These are phyloP conservation scores for Butyriboletus loyo DNA, from an alignment of 768 basidiomycete genomes.

Conservation along the genomic window DNA sequence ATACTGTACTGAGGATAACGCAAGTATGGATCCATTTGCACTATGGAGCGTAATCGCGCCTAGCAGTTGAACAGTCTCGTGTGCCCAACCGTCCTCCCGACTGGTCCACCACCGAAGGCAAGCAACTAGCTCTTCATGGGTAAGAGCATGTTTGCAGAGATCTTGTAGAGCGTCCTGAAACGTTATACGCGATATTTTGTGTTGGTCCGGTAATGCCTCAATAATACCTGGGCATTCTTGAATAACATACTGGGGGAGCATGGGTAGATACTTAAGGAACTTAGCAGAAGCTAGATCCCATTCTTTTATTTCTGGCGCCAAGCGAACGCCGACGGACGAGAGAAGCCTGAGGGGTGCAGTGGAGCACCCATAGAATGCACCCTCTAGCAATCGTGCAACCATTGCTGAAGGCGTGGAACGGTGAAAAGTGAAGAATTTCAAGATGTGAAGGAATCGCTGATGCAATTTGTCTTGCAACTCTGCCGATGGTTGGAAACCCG, in stretches of 20 bases:
- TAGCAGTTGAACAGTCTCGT: too few species aligned
- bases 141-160: not conserved
- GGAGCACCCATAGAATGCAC: slow-evolving; percentile 51
- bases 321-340: slow-evolving; percentile 5
- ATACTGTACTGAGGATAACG: slow-evolving; percentile 58
- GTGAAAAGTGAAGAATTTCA: slow-evolving; percentile 89
- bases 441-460: slow-evolving; percentile 67
- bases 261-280: slow-evolving; percentile 77
- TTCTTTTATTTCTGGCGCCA: slow-evolving; percentile 35
- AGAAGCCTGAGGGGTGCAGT: not conserved
- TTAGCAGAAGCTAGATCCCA: slow-evolving; percentile 65
- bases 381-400: slow-evolving; percentile 68
- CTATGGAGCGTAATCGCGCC: too few species aligned
- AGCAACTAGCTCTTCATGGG: slow-evolving; percentile 1
- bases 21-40: slow-evolving; percentile 50
- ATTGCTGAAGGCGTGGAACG: slow-evolving; percentile 81
- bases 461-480: slow-evolving; percentile 53
- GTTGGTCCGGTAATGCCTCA: slow-evolving; percentile 4
- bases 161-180: not conserved
- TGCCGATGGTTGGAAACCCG: slow-evolving; percentile 30
- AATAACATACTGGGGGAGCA: slow-evolving; percentile 58
- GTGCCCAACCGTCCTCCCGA: too few species aligned
- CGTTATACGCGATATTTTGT: not conserved
- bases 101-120: slow-evolving; percentile 8
- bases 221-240: slow-evolving; percentile 51